These are phyloP conservation scores for Proliferodiscus dingleyae DNA, from an alignment of 2,329 filamentous ascomycete species.

Conservation along the genomic window DNA sequence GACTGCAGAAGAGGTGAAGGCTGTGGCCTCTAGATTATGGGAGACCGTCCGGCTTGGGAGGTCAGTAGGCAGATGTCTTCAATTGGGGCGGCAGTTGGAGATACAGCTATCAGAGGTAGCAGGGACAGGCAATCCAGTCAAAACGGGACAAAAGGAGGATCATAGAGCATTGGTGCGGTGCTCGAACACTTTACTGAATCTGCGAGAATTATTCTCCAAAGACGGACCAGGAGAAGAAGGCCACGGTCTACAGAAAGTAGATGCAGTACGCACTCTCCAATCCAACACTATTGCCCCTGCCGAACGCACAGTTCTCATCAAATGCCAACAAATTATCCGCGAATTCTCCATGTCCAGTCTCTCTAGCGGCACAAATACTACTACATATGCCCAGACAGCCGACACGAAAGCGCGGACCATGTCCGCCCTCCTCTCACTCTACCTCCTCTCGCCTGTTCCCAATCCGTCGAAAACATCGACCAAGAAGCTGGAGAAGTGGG, in stretches of 20 bases:
- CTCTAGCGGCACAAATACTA: conserved; percentile 39
- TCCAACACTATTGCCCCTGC: conserved; percentile 64
- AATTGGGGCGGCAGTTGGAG: conserved; percentile 80
- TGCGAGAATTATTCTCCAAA: conserved; percentile 67
- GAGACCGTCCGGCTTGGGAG: conserved; percentile 73
- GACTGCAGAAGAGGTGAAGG: conserved; percentile 74
- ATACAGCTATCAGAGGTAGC: conserved; percentile 70
- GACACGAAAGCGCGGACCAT: conserved; percentile 70
- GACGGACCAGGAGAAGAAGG: conserved; percentile 70
- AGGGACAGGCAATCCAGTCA: conserved; percentile 31
- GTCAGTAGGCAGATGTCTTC: conserved; percentile 71
- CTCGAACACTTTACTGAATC: conserved; percentile 69
- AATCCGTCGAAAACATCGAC: conserved; percentile 37
- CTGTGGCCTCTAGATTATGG: conserved; percentile 74
- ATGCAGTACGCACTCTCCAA: conserved; percentile 66
- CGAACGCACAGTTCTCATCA: conserved; percentile 67
- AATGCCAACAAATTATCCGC: conserved; percentile 72
- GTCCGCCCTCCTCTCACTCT: conserved; percentile 72
- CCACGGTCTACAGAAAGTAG: conserved; percentile 67
- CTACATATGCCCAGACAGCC: conserved; percentile 62
- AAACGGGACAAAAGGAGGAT: conserved; percentile 50
- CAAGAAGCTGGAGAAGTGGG: conserved; percentile 44
- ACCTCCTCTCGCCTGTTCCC: conserved; percentile 69
- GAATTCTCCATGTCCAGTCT: conserved; percentile 73
- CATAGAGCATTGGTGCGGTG: conserved; percentile 77